Conservation (phyloP, 306 rosid species). For the Pachyrhizus erosus region DNA sequence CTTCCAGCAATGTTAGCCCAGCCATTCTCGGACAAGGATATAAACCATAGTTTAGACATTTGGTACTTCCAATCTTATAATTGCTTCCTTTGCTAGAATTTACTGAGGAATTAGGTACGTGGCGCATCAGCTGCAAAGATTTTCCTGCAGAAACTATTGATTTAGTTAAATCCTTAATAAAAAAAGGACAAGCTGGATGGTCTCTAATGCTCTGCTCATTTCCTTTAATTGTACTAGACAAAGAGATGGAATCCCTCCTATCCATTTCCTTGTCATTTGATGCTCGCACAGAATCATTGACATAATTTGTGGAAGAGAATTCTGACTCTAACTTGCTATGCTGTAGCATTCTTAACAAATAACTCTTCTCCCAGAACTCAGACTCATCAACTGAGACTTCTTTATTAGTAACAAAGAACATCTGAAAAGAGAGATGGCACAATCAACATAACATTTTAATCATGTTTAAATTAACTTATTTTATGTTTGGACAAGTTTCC, state of each 20-base stretch:
- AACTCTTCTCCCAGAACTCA: conserved; percentile 98
- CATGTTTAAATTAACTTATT: conserved; percentile 13
- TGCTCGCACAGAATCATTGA: conserved; percentile 42
- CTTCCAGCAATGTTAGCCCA: conserved; percentile 81
- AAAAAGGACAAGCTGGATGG: conserved; percentile 72
- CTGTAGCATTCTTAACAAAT: conserved; percentile 64
- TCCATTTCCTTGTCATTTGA: conserved; percentile 56
- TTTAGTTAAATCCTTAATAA: conserved; percentile 80
- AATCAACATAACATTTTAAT: conserved; percentile 36
- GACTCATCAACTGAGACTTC: conserved; percentile 76
- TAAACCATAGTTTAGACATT: conserved; percentile 46
- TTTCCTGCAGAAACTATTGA: conserved; percentile 92
- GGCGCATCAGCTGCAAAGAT: conserved; percentile 88
- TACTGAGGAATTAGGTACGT: conserved; percentile 58
- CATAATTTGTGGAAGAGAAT: conserved; percentile 40
- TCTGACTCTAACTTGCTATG: conserved; percentile 52
- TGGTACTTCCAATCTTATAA: conserved; percentile 54
- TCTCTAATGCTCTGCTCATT: conserved; percentile 56
- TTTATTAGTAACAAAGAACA: conserved; percentile 82
- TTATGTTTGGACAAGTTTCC: conserved; percentile 12
- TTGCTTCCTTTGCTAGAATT: conserved; percentile 58
- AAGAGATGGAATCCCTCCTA: conserved; percentile 57
- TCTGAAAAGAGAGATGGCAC: conserved; percentile 54
- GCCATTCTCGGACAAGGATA: conserved; percentile 59
- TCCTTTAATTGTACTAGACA: conserved; percentile 57